phyloP scores from a whole-genome alignment of 371 early-diverging fungal genomes.

The Nematocida sp. region DNA sequence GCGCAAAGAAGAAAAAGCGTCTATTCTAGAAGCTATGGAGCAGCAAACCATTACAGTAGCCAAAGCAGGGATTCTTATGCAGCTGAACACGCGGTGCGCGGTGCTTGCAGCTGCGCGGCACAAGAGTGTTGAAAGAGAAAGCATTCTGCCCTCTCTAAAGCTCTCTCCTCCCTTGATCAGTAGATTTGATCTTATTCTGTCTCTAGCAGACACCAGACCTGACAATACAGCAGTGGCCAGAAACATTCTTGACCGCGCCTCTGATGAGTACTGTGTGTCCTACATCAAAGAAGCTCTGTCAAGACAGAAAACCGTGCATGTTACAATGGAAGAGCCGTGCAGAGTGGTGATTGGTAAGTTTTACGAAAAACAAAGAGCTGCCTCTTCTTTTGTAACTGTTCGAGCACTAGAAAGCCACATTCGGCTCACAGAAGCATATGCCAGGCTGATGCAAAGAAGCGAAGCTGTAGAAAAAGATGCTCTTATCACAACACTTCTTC shows the following conservation, averaged over 20 bases:
- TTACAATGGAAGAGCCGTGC: constrained; percentile 25
- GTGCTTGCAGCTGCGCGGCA: constrained; percentile 57
- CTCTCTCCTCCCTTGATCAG: constrained; percentile 61
- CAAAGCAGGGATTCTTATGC: constrained; percentile 63
- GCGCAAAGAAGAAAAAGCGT: constrained; percentile 60
- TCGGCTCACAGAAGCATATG: constrained; percentile 61
- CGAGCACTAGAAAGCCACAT: constrained; percentile 63
- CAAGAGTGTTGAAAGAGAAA: constrained; percentile 51
- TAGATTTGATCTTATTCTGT: constrained; percentile 64
- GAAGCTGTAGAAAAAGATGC: constrained; percentile 9
- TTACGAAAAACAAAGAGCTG: constrained; percentile 55
- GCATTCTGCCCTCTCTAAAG: constrained; percentile 57
- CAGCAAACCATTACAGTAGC: constrained; percentile 65
- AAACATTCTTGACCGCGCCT: constrained; percentile 15
- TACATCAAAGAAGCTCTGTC: constrained; percentile 39
- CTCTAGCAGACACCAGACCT: constrained; percentile 8
- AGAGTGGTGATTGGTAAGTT: constrained; percentile 53
- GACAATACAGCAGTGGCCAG: constrained; percentile 13
- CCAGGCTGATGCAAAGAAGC: constrained; percentile 39
- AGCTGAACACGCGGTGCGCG: constrained; percentile 62
- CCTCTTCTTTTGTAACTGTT: constrained; percentile 57
- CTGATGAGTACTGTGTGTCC: not conserved
- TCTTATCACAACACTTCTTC: constrained; percentile 38
- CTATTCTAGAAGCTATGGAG: constrained; percentile 65
- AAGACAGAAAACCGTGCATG: constrained; percentile 32